Percentiles rank a stretch among this genome's conserved stretches.
Conservation (phyloP, 345 rosid genomes). For the Trapa incisa region DNA sequence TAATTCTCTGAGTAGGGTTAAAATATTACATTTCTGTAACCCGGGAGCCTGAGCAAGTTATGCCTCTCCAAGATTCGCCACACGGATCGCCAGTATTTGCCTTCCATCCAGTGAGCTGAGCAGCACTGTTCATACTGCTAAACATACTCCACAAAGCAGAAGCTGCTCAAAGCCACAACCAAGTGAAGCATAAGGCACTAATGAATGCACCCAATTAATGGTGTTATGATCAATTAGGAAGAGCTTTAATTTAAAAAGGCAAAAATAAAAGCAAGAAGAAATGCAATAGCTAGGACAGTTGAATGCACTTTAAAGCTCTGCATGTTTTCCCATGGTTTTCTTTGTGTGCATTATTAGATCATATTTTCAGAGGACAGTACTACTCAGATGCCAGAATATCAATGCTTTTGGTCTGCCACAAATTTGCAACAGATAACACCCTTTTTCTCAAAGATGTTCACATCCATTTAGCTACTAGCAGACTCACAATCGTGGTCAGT, state of each 20-base stretch:
- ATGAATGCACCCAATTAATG: too few species aligned
- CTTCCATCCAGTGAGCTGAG: constrained; percentile 61
- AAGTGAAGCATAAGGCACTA: constrained; percentile 2
- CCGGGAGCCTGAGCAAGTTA: constrained; percentile 58
- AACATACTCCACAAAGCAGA: constrained; percentile 54
- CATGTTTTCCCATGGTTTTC: neutral
- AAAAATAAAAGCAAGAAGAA: neutral
- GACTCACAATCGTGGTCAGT: too few species aligned
- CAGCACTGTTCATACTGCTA: constrained; percentile 41
- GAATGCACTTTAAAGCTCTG: neutral
- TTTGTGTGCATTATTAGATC: neutral
- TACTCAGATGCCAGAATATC: neutral
- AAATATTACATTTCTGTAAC: constrained; percentile 65
- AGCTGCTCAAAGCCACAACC: constrained; percentile 35
- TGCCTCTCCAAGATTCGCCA: constrained; percentile 82
- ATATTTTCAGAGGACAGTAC: neutral
- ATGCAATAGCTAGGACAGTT: neutral
- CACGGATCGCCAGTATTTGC: constrained; percentile 73
- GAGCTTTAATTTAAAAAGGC: neutral
- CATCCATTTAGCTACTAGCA: too few species aligned
- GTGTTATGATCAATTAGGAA: neutral
- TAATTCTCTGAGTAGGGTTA: neutral
- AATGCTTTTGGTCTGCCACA: too few species aligned
- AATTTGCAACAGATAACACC: too few species aligned
- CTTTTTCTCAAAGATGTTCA: too few species aligned